Evolutionary conservation across 768 basidiomycete genomes (phyloP).

Genomic region (Boletellus sp.): DNA sequence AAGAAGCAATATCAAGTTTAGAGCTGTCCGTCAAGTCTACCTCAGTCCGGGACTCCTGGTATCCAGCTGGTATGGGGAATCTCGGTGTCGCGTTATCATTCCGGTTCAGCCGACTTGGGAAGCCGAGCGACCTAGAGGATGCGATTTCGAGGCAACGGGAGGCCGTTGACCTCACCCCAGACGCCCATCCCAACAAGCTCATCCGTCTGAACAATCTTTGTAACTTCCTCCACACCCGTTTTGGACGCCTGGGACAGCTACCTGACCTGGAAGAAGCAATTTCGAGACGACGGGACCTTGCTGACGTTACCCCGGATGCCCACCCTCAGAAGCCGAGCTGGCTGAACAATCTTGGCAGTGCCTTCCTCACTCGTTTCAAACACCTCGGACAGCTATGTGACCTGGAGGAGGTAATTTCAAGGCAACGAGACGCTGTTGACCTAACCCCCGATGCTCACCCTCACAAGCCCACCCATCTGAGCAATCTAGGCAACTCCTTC

Average conservation of each 20-base stretch:
- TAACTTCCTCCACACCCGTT: neutral
- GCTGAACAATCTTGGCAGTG: neutral
- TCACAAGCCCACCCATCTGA: neutral
- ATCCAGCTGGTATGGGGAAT: neutral
- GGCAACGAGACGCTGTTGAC: neutral
- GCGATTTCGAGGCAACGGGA: neutral
- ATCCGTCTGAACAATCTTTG: neutral
- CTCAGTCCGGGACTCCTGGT: neutral
- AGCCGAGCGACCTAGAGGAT: neutral
- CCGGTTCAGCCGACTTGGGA: neutral
- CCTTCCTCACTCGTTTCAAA: neutral
- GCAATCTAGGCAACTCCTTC: neutral
- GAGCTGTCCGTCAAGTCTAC: neutral
- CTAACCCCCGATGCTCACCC: neutral
- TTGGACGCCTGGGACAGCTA: neutral
- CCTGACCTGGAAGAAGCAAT: neutral
- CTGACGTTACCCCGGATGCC: too few species aligned
- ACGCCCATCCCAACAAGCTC: neutral
- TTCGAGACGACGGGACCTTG: too few species aligned
- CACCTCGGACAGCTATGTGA: neutral
- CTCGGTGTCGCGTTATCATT: neutral
- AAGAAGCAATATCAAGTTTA: neutral
- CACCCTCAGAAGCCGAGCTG: neutral
- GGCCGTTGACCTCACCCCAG: neutral
- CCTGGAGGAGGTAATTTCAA: neutral